A percentile compares a stretch with the other conserved stretches of the same genome.
Evolutionary conservation across 1,284 basidiomycete genomes (phyloP).

Genomic region (Trichosporon coremiiforme): DNA sequence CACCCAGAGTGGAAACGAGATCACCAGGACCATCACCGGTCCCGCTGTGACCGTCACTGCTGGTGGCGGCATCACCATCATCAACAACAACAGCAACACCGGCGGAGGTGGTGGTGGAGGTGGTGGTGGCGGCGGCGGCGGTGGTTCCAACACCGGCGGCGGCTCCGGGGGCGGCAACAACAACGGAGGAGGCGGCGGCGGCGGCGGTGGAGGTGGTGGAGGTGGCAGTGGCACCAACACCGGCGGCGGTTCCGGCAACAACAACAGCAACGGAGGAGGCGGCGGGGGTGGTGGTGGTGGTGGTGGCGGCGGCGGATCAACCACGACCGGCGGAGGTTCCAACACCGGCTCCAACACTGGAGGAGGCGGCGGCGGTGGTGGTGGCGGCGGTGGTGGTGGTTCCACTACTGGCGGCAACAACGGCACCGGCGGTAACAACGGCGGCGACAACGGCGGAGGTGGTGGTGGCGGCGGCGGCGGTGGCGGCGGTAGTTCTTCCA

Average conservation of each 20-base stretch:
- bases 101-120: slow-evolving; percentile 1
- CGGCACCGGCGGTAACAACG: too few relatives aligned
- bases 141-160: too few relatives aligned
- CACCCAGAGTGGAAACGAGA: neutral
- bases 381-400: neutral
- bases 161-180: too few relatives aligned
- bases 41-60: slow-evolving; percentile 10
- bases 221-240: neutral
- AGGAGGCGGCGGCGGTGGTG: neutral
- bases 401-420: too few relatives aligned
- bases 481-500: too few relatives aligned
- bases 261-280: slow-evolving; percentile 3
- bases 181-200: too few relatives aligned
- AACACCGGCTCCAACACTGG: slow-evolving; percentile 14
- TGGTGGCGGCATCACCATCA: neutral
- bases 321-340: too few relatives aligned
- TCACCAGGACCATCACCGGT: neutral
- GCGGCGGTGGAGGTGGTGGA: neutral
- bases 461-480: too few relatives aligned
- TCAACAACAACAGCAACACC: slow-evolving; percentile 16
- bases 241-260: too few relatives aligned
- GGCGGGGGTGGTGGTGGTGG: neutral
- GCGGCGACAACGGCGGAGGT: too few relatives aligned
- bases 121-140: neutral
- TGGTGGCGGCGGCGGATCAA: neutral